Conservation (phyloP, 345 rosid genomes). For the Sapria himalayana region DNA sequence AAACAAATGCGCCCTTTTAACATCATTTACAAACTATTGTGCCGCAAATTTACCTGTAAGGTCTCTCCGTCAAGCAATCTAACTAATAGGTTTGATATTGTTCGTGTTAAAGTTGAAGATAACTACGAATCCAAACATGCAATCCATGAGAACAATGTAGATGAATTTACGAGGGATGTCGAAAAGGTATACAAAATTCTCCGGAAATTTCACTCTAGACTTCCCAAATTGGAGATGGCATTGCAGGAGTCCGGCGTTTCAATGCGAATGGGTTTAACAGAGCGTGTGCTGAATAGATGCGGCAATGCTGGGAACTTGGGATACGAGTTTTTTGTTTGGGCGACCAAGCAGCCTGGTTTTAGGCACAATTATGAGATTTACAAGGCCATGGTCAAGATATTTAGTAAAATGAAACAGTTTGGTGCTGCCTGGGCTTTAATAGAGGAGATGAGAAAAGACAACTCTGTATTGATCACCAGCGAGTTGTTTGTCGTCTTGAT, state of each 20-base stretch:
- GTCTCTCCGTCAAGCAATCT: no score
- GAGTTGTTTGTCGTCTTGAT: conserved; percentile 57
- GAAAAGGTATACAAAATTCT: conserved; percentile 60
- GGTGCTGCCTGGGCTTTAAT: conserved; percentile 75
- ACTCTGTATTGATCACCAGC: conserved; percentile 40
- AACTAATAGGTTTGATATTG: conserved; percentile 28
- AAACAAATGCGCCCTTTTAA: no score
- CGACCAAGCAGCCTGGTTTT: conserved; percentile 58
- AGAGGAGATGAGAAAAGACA: conserved; percentile 70
- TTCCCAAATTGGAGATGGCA: conserved; percentile 60
- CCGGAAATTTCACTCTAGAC: conserved; percentile 47
- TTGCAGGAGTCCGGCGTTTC: conserved; percentile 53
- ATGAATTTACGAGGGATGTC: conserved; percentile 54
- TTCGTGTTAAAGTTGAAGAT: no score
- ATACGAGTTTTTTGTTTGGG: conserved; percentile 65
- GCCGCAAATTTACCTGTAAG: no score
- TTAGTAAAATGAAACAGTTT: conserved; percentile 74
- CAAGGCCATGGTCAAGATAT: conserved; percentile 46
- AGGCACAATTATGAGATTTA: conserved; percentile 44
- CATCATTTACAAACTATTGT: no score
- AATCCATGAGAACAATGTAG: conserved; percentile 1
- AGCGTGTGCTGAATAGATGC: conserved; percentile 69
- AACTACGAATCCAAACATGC: conserved; percentile 14
- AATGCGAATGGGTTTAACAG: conserved; percentile 46
- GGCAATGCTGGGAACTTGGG: conserved; percentile 84